These are phyloP conservation scores for Paecilomyces variotii DNA, from an alignment of 2,329 filamentous ascomycete species.

Conservation along the genomic window DNA sequence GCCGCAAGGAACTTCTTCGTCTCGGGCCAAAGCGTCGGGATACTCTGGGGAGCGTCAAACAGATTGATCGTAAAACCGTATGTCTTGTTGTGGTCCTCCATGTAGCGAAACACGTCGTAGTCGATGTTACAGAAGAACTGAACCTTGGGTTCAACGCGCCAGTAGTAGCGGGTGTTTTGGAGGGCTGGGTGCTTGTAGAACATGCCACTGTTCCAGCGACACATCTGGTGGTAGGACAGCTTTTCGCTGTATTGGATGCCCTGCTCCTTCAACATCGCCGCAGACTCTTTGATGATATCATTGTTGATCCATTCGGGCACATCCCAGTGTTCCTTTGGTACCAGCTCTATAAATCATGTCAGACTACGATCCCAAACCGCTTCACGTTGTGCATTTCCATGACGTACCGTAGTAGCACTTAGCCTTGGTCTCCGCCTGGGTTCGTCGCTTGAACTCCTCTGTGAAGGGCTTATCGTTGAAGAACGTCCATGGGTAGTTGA, in stretches of 20 bases:
- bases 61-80: conserved; percentile 98
- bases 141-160: conserved; percentile 96
- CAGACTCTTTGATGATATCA: conserved; percentile 77
- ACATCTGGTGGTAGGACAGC: conserved; percentile 97
- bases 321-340: conserved; percentile 93
- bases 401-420: conserved; percentile 70
- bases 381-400: neutral
- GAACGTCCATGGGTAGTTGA: conserved; percentile 99
- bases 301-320: conserved; percentile 86
- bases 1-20: conserved; percentile 82
- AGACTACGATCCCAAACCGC: conserved; percentile 9
- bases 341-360: conserved; percentile 53
- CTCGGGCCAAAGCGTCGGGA: conserved; percentile 90
- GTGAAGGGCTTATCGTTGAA: conserved; percentile 95
- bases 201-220: conserved; percentile 94
- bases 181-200: conserved; percentile 96
- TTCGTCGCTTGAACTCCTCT: conserved; percentile 83
- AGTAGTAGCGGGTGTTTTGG: conserved; percentile 79
- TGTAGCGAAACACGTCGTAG: conserved; percentile 96
- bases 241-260: conserved; percentile 84
- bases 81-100: conserved; percentile 97
- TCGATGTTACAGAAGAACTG: conserved; percentile 99
- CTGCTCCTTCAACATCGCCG: conserved; percentile 71
- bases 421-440: conserved; percentile 74
- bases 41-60: conserved; percentile 81